Evolutionary conservation across 2,329 filamentous ascomycete genomes (phyloP).

Genomic region (Bipolaris oryzae): DNA sequence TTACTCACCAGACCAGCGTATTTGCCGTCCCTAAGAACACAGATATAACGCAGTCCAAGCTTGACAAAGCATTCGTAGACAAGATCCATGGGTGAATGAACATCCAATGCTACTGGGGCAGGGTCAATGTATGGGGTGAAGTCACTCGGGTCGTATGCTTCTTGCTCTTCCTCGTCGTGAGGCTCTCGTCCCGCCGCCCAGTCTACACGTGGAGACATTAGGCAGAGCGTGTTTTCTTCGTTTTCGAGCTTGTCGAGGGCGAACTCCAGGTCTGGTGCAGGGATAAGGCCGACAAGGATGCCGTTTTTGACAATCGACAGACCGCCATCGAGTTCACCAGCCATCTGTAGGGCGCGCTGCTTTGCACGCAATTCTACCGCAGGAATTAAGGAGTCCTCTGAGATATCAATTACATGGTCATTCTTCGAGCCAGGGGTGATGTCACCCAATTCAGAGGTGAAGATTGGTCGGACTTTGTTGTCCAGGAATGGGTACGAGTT

Average conservation of each 20-base stretch:
- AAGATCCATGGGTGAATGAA: conserved; percentile 87
- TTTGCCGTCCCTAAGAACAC: conserved; percentile 80
- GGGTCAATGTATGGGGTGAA: conserved; percentile 93
- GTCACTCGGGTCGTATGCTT: conserved; percentile 69
- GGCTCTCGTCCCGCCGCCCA: conserved; percentile 46
- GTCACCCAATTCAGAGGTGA: conserved; percentile 85
- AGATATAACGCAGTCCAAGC: conserved; percentile 88
- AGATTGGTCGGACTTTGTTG: conserved; percentile 90
- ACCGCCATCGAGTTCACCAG: conserved; percentile 90
- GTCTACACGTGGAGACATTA: conserved; percentile 74
- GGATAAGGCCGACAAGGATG: conserved; percentile 86
- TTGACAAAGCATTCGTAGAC: conserved; percentile 98
- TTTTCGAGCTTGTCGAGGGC: conserved; percentile 84
- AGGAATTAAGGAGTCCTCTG: conserved; percentile 77
- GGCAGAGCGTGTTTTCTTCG: conserved; percentile 73
- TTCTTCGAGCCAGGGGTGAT: conserved; percentile 78
- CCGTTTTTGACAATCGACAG: conserved; percentile 82
- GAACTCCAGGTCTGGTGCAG: conserved; percentile 90
- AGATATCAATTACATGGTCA: conserved; percentile 87
- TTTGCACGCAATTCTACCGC: conserved; percentile 79
- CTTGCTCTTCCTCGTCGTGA: conserved; percentile 62
- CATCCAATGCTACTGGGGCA: conserved; percentile 85
- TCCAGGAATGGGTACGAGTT: conserved; percentile 98
- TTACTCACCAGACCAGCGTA: conserved; percentile 82
- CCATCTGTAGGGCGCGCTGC: conserved; percentile 78